Evolutionary conservation across 768 basidiomycete species (phyloP).

Genomic region (Amanita rubescens): DNA sequence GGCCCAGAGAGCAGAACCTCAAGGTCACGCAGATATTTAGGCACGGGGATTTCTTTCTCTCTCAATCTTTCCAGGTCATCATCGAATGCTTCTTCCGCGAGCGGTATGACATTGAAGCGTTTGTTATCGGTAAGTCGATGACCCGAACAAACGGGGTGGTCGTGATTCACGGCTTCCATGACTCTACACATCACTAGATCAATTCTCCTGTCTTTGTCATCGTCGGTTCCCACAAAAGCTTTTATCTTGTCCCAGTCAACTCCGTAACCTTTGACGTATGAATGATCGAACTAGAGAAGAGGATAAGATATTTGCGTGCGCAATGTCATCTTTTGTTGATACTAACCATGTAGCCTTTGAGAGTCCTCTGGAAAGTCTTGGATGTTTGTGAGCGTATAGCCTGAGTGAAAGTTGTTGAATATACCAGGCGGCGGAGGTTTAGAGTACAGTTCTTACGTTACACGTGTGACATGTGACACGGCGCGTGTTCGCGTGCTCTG

Average conservation of each 20-base stretch:
- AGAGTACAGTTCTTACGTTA: too few relatives aligned
- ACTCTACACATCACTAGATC: background rate
- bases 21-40: background rate
- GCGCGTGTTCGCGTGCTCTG: too few relatives aligned
- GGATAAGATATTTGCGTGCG: background rate
- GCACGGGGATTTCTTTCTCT: background rate
- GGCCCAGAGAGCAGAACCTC: background rate
- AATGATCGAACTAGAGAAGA: background rate
- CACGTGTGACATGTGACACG: too few relatives aligned
- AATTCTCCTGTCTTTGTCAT: background rate
- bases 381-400: too few relatives aligned
- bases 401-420: too few relatives aligned
- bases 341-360: background rate
- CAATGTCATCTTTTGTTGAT: background rate
- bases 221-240: background rate
- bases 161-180: background rate
- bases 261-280: background rate
- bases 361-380: too few relatives aligned
- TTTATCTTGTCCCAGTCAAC: background rate
- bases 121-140: background rate
- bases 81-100: background rate
- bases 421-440: too few relatives aligned
- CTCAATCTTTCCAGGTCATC: background rate
- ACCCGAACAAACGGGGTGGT: background rate
- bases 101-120: background rate